Evolutionary conservation across 768 basidiomycete genomes (phyloP).

Genomic region (Mycena belliarum): DNA sequence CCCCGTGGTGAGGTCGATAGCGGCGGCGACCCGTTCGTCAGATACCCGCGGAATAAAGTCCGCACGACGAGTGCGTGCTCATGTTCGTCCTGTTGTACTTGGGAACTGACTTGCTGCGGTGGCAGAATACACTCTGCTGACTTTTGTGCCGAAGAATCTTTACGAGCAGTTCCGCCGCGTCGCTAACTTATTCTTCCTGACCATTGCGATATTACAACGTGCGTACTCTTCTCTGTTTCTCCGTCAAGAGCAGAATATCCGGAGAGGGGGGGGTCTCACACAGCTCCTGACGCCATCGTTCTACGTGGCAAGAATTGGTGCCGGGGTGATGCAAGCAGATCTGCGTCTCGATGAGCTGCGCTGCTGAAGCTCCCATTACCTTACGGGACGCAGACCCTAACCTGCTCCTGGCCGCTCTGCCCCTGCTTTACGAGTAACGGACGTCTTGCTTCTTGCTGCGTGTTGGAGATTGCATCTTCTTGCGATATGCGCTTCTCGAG

Average conservation of each 20-base stretch:
- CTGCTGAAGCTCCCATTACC: no score
- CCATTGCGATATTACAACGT: constrained; percentile 81
- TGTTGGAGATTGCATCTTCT: no score
- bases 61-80: constrained; percentile 80
- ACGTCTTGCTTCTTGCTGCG: no score
- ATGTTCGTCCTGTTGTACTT: neutral
- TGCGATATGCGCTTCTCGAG: neutral
- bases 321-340: no score
- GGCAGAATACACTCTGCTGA: constrained; percentile 85
- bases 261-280: neutral
- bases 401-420: no score
- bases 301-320: no score
- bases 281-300: no score
- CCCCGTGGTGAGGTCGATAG: constrained; percentile 64
- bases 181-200: constrained; percentile 92
- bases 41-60: constrained; percentile 93
- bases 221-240: constrained; percentile 23
- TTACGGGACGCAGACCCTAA: no score
- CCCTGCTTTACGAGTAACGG: no score
- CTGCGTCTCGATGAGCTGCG: no score
- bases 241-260: neutral
- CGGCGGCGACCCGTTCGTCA: constrained; percentile 72
- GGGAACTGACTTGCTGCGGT: constrained; percentile 6
- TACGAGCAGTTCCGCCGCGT: constrained; percentile 93
- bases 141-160: constrained; percentile 92